These are phyloP conservation scores for Lizonia empirigonia DNA, from an alignment of 2,329 filamentous ascomycete species.

Conservation along the genomic window DNA sequence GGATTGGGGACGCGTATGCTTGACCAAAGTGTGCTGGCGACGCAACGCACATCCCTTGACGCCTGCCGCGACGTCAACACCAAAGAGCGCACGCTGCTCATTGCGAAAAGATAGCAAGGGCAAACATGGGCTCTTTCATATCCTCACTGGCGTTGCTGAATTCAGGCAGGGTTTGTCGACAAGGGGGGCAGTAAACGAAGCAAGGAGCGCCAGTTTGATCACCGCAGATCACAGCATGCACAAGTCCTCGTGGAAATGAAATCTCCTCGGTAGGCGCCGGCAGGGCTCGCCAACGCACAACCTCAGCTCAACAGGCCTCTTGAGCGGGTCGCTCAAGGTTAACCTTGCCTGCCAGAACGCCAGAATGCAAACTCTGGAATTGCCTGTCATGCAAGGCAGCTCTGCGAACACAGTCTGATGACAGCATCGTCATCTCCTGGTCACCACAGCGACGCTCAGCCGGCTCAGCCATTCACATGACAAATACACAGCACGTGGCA, in stretches of 20 bases:
- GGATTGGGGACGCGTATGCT: conserved; percentile 1
- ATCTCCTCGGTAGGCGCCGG: conserved; percentile 8
- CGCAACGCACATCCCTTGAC: background rate
- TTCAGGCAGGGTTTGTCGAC: background rate
- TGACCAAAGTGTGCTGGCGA: background rate
- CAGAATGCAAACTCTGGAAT: conserved; percentile 1
- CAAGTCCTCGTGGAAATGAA: conserved; percentile 16
- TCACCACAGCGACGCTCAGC: background rate
- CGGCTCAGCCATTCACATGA: background rate
- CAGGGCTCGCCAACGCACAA: conserved; percentile 5
- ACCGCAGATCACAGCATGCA: conserved; percentile 13
- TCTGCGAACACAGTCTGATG: background rate
- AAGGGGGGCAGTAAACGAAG: conserved; percentile 10
- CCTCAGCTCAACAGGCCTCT: conserved; percentile 3
- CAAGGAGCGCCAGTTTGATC: conserved; percentile 16
- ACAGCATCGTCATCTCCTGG: background rate
- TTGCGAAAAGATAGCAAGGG: background rate
- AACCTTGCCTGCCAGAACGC: conserved; percentile 7
- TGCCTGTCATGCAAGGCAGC: background rate
- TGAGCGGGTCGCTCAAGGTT: background rate
- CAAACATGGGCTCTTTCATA: background rate
- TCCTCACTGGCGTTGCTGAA: background rate
- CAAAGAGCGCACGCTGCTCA: conserved; percentile 1
- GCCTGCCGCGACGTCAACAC: conserved; percentile 4
- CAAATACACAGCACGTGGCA: background rate